Evolutionary conservation across 1,284 basidiomycete species (phyloP), one percentile per base, ranked within the genome.

Genomic region (Peniophora sp.): DNA sequence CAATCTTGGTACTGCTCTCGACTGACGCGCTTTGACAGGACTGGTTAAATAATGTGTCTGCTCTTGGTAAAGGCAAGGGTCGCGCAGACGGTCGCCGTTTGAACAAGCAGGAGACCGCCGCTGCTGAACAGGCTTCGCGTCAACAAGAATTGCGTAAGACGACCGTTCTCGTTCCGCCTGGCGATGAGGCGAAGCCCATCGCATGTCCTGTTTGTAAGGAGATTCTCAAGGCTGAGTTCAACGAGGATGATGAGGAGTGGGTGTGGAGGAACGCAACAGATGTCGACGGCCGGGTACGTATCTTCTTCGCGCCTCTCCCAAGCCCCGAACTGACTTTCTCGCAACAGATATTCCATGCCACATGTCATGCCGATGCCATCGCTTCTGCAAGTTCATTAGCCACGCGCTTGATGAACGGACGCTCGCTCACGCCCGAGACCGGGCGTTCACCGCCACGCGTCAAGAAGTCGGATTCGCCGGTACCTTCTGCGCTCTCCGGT

Each of bases 191-290:
- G 50, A 85, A 81, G 63, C 67, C 74, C 48, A 73, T 89, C 56
- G 85, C 89, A 43, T 99, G 97, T 72, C 93, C 93, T 16, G 92
- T 99, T 56, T 99, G 97, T 81, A 97, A 97, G 74, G 97, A 99
- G 68, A 69, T 68, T 50, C 79, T 99, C 68, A 92, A 92, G 72
- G 83, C 86, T 57, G 96, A 98, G 69, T 98, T 92, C 69, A 72
- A 85, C 53, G 94, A 99, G 64, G 95, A 97, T 51, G 94, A 97
- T 56, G 97, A 99, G 70, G 97, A 98, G 59, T 99, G 96, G 95
- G 88, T 98, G 17, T 99, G 94, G 92, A 80, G 79, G 61, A 97
- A 99, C 64, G 93, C 95, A 0, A 74, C 94, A 22, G 79, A 78
- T 64, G 84, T 86, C 52, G 89, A 94, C 55, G 87, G 87, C 51